Evolutionary conservation across 2,329 filamentous ascomycete species (phyloP).

Genomic region (Ploettnerulaceae sp.): DNA sequence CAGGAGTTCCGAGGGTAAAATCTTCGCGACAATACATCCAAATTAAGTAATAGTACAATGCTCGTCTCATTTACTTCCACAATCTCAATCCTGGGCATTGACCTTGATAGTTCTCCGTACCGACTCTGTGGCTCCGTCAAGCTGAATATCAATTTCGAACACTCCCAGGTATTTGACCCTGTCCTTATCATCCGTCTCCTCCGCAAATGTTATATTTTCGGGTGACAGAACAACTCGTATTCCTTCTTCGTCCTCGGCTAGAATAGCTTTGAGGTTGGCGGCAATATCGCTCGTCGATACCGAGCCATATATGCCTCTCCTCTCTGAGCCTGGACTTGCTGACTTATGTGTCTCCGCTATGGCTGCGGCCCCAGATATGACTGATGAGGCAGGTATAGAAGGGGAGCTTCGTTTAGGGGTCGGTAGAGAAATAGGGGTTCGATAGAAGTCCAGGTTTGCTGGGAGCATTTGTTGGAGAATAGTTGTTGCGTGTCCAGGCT

Average conservation of each 20-base stretch:
- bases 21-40: constrained; percentile 19
- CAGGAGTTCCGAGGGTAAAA: constrained; percentile 3
- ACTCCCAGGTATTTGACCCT: constrained; percentile 49
- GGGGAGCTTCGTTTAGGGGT: constrained; percentile 34
- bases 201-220: constrained; percentile 46
- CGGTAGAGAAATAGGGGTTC: constrained; percentile 30
- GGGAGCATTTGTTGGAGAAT: constrained; percentile 28
- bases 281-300: constrained; percentile 50
- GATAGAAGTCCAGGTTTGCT: constrained; percentile 29
- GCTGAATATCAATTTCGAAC: constrained; percentile 46
- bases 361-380: constrained; percentile 33
- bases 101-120: constrained; percentile 41
- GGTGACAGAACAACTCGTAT: constrained; percentile 44
- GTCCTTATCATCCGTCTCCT: constrained; percentile 35
- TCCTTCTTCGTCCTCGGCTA: constrained; percentile 48
- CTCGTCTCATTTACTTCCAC: neutral
- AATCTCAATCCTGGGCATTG: constrained; percentile 34
- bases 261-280: constrained; percentile 41
- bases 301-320: constrained; percentile 43
- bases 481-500: constrained; percentile 26
- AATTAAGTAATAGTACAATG: constrained; percentile 19
- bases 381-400: constrained; percentile 33
- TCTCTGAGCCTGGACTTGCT: constrained; percentile 12
- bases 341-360: constrained; percentile 34
- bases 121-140: constrained; percentile 42